Evolutionary conservation across 2,329 filamentous ascomycete genomes (phyloP), one percentile per base, ranked within the genome.

Genomic region (Pseudohalonectria lignicola): DNA sequence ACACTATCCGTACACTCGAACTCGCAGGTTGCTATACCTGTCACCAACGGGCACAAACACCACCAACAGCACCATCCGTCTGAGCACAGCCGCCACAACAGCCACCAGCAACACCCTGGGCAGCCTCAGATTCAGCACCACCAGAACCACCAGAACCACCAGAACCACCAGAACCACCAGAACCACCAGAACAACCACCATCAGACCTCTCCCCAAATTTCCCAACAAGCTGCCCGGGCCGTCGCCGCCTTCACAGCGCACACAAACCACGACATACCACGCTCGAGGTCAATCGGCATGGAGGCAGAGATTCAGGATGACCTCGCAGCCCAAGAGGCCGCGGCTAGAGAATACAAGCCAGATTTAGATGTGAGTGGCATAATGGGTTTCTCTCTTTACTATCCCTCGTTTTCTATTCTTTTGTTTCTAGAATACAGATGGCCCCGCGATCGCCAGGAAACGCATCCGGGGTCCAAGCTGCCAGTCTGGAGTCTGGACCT

Each of bases 331-430:
- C 75, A 80, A 54, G 72, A 79, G 54, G 71, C 69, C 34, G 67
- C 76, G 21, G 76, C 76, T 9, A 61, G 69, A 40, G 67, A 74
- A 29, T 80, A 76, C 51, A 67, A 71, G 43, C 73, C 74, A 6
- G 58, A 67, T n/a, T 57, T 73, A 31, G 59, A 72, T 60, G 76
- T 78, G 59, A 50, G 64, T 52, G 39, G 17, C n/a, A n/a, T n/a
- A n/a, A n/a, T n/a, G n/a, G n/a, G n/a, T n/a, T n/a, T n/a, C n/a
- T n/a, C n/a, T n/a, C n/a, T n/a, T n/a, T n/a, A n/a, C n/a, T n/a
- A n/a, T 21, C 17, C 16, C 32, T 15, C 23, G 18, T 20, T 16
- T 16, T 7, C 6, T 13, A 18, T 17, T 20, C 11, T 18, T 21
- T 26, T 18, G 21, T 18, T 11, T 39, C 23, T 7, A 26, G n/a